Evolutionary conservation across 306 rosid species (phyloP), one percentile per base, ranked within the genome.

Genomic region (Vigna hirtella): DNA sequence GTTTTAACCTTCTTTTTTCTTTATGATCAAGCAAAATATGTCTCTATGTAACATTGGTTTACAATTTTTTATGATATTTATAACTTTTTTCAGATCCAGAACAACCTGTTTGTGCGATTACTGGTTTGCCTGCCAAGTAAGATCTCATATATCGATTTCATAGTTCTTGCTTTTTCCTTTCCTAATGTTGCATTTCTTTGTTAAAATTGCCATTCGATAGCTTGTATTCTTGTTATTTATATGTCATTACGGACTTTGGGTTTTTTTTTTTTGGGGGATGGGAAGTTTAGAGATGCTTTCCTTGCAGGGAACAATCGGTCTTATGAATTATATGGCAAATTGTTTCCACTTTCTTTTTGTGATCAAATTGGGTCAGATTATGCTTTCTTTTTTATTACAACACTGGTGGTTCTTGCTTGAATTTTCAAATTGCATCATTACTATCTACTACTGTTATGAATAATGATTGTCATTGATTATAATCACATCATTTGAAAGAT

Each of bases 91-190:
- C 93, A 91, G 98, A 91, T 88, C 98, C 96, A 18, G 90, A 91
- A 78, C 89, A 91, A 82, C 85, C 93, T 79, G 91, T 89, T 59
- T 95, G 97, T 77, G 85, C 86, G 20, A 83, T 91, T 77, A 93
- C 96, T 71, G 98, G 99, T 77, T 93, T 93, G 89, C 98, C 97
- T 75, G 96, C 99, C 74, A 89, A 85, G 99, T 95, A 90, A 89
- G 98, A 74, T 36, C 86, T 77, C 77, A 57, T 67, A 77, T 66
- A 40, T 70, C 58, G 47, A 49, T 79, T 43, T 71, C 75, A 64
- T 66, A 58, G 77, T 78, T 77, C 75, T 47, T 69, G 38, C 24
- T 11, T 45, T 10, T 50, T 52, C 56, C 13, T 32, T 51, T 71
- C 30, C 12, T 71, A 34, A 32, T 30, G 36, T 71, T 71, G 13